Conservation (phyloP, 768 basidiomycete genomes). For the Lentinula lateritia region DNA sequence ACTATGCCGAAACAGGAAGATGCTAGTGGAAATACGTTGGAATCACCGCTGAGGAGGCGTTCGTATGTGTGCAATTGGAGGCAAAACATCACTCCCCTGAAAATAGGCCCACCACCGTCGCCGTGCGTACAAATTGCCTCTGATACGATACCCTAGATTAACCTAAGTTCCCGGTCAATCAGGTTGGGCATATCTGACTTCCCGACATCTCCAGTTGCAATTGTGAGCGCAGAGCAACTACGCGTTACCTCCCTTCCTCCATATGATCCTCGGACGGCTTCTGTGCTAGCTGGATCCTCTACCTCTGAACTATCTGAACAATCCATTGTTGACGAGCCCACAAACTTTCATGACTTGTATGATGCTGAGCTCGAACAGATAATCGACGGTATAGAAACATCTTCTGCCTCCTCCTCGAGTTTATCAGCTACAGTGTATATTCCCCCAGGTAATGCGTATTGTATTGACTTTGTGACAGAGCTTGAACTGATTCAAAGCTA, state of each 20-base stretch:
- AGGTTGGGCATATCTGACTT: background rate
- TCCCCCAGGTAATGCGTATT: background rate
- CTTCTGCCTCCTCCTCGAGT: background rate
- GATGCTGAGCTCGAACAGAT: slow-evolving; percentile 6
- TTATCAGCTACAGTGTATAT: slow-evolving; percentile 2
- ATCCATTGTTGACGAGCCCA: background rate
- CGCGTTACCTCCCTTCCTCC: slow-evolving; percentile 4
- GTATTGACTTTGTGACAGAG: background rate
- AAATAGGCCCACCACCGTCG: background rate
- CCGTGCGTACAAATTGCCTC: background rate
- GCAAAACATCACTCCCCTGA: background rate
- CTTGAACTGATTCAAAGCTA: background rate
- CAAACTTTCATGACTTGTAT: slow-evolving; percentile 2
- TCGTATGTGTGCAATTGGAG: slow-evolving; percentile 2
- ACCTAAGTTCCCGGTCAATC: background rate
- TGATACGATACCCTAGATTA: too few relatives aligned
- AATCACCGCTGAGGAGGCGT: background rate
- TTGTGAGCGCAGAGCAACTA: background rate
- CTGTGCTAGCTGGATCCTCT: background rate
- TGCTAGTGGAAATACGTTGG: background rate
- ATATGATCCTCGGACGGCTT: background rate
- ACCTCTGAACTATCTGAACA: background rate
- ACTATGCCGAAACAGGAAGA: background rate
- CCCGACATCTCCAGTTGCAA: slow-evolving; percentile 4
- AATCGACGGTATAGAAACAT: background rate